phyloP scores from a whole-genome alignment of 176 grass and related monocot species.

The Triticum monococcum region DNA sequence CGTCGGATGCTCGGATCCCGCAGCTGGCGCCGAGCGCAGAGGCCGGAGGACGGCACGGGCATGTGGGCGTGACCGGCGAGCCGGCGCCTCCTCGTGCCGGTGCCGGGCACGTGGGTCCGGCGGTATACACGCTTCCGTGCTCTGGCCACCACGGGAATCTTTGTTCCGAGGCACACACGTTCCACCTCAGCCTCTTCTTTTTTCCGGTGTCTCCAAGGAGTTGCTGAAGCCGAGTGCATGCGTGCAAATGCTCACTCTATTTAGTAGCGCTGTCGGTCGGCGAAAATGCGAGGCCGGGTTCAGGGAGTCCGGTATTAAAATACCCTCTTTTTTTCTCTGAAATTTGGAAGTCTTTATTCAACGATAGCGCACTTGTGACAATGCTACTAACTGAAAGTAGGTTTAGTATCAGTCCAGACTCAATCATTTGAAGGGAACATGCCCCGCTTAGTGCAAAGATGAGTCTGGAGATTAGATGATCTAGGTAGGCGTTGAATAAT shows the following conservation, averaged over 20 bases:
- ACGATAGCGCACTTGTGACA: too few relatives aligned
- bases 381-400: too few relatives aligned
- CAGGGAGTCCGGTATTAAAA: too few relatives aligned
- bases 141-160: constrained; percentile 52
- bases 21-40: background rate
- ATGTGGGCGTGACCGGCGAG: constrained; percentile 60
- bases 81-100: constrained; percentile 38
- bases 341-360: too few relatives aligned
- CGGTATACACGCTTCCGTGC: constrained; percentile 48
- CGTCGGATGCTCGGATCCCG: constrained; percentile 31
- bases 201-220: background rate
- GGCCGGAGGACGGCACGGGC: background rate
- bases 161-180: constrained; percentile 53
- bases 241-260: background rate
- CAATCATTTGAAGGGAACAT: too few relatives aligned
- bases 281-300: too few relatives aligned
- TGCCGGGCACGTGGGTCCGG: constrained; percentile 53
- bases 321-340: background rate
- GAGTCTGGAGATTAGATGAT: too few relatives aligned
- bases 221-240: constrained; percentile 10
- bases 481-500: too few relatives aligned
- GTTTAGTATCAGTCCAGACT: too few relatives aligned
- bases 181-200: background rate
- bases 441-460: too few relatives aligned
- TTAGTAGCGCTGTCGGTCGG: background rate